Percentiles rank a stretch among this genome's conserved stretches.
phyloP scores from a whole-genome alignment of 371 early-diverging fungal species.

The Apophysomyces trapeziformis region DNA sequence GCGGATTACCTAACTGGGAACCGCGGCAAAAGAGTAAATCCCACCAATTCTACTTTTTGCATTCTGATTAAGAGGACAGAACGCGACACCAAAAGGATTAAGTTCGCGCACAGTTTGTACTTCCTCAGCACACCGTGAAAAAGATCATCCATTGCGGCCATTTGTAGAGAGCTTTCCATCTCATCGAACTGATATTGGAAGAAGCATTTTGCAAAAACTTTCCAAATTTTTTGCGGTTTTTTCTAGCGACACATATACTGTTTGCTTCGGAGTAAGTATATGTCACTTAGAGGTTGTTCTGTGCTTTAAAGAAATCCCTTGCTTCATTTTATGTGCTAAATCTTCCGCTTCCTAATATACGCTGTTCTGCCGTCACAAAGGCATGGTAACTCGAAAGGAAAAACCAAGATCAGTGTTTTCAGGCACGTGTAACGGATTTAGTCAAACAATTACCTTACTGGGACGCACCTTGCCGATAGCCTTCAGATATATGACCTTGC shows the following conservation, averaged over 20 bases:
- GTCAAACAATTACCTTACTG: slow-evolving; percentile 75
- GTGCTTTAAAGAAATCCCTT: slow-evolving; percentile 87
- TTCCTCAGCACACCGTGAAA: no score
- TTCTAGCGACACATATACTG: no score
- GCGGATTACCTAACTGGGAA: no score
- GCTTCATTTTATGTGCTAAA: slow-evolving; percentile 91
- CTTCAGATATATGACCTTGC: slow-evolving; percentile 91
- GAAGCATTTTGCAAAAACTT: background rate
- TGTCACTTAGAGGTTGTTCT: slow-evolving; percentile 60
- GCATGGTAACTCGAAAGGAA: slow-evolving; percentile 42
- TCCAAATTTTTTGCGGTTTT: background rate
- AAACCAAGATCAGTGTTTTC: background rate
- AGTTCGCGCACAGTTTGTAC: no score
- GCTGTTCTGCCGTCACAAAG: slow-evolving; percentile 74
- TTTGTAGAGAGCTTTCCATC: no score
- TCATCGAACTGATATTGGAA: no score
- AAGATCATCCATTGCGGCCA: no score
- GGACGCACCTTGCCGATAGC: slow-evolving; percentile 96
- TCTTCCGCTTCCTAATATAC: slow-evolving; percentile 85
- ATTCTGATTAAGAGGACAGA: no score
- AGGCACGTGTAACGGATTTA: background rate
- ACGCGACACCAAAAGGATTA: no score
- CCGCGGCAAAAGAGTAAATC: no score
- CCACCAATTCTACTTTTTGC: no score
- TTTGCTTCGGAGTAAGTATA: background rate